phyloP scores from a whole-genome alignment of 1,284 basidiomycete species.

The Sporisorium sorghi region DNA sequence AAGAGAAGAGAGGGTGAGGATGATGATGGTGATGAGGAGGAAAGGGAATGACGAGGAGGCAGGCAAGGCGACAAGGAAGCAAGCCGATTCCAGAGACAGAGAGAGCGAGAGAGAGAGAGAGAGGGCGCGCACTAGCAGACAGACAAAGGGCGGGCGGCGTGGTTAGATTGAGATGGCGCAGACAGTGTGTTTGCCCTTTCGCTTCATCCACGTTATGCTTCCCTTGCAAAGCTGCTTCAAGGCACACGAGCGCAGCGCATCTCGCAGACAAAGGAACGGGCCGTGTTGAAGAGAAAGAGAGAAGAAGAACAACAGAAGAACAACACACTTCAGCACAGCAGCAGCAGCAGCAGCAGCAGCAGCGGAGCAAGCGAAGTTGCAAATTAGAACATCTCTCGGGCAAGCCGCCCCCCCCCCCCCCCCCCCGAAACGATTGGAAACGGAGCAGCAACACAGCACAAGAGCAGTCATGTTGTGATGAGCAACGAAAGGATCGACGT shows the following conservation, averaged over 20 bases:
- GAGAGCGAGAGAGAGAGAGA: background rate
- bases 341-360: background rate
- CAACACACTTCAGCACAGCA: conserved; percentile 6
- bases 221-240: background rate
- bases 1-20: conserved; percentile 2
- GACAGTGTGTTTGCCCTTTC: background rate
- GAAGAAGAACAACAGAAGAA: conserved; percentile 3
- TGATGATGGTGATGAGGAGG: conserved; percentile 4
- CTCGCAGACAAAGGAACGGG: background rate
- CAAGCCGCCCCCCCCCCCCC: conserved; percentile 8
- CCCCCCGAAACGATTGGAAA: background rate
- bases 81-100: background rate
- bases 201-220: background rate
- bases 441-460: background rate
- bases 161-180: background rate
- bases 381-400: conserved; percentile 17
- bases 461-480: background rate
- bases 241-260: background rate
- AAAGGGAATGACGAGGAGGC: background rate
- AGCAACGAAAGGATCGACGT: background rate
- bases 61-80: background rate
- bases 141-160: background rate
- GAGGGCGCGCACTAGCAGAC: background rate
- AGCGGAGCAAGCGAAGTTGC: background rate
- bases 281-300: conserved; percentile 14